phyloP scores from a whole-genome alignment of 768 basidiomycete genomes.

The Mycena vulgaris region DNA sequence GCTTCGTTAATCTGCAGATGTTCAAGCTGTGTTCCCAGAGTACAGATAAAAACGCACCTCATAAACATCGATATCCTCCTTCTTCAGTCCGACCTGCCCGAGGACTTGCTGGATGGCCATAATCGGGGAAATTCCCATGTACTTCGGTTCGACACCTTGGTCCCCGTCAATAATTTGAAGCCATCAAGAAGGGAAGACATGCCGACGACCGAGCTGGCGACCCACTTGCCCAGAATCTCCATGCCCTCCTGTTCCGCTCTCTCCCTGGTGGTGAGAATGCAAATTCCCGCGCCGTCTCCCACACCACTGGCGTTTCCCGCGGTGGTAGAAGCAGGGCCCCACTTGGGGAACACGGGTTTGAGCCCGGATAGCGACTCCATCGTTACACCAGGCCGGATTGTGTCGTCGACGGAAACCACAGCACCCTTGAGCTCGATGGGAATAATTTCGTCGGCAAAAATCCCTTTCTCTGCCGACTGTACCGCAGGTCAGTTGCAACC shows the following conservation, averaged over 20 bases:
- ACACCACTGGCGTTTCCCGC: slow-evolving; percentile 92
- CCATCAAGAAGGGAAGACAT: slow-evolving; percentile 39
- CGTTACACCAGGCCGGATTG: slow-evolving; percentile 89
- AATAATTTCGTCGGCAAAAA: slow-evolving; percentile 91
- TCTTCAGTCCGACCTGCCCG: slow-evolving; percentile 70
- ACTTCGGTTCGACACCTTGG: slow-evolving; percentile 79
- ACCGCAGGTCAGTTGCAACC: not conserved
- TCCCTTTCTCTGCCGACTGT: slow-evolving; percentile 61
- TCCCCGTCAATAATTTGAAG: slow-evolving; percentile 7
- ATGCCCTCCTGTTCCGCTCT: slow-evolving; percentile 84
- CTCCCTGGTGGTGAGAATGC: slow-evolving; percentile 85
- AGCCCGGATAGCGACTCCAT: slow-evolving; percentile 81
- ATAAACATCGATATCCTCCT: slow-evolving; percentile 83
- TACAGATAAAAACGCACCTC: slow-evolving; percentile 63
- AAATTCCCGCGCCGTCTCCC: slow-evolving; percentile 93
- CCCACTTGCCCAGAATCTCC: slow-evolving; percentile 88
- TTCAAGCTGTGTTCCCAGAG: not conserved
- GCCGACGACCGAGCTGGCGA: slow-evolving; percentile 85
- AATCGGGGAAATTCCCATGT: slow-evolving; percentile 86
- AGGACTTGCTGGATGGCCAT: slow-evolving; percentile 81
- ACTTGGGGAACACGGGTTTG: slow-evolving; percentile 90
- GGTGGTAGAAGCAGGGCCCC: slow-evolving; percentile 80
- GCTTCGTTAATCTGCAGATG: slow-evolving; percentile 84
- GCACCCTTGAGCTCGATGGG: slow-evolving; percentile 84
- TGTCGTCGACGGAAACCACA: slow-evolving; percentile 84